Evolutionary conservation across 2,329 filamentous ascomycete species (phyloP), one percentile per base, ranked within the genome.

Genomic region (Samsoniella hepiali): DNA sequence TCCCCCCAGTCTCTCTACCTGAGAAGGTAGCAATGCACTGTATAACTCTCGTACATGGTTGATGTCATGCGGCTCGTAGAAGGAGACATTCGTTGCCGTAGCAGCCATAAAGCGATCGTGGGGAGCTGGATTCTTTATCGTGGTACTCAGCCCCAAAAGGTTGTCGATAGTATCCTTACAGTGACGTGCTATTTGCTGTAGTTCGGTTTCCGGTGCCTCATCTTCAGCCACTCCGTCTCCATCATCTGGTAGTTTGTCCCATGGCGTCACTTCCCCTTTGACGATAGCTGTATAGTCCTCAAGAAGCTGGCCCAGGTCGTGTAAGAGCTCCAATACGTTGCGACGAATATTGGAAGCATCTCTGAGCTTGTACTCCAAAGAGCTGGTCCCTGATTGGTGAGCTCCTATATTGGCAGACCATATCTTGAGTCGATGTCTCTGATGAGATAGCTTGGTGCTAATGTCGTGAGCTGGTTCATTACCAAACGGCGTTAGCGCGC

Each of bases 21-120:
- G 22, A 0, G 11, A 3, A 0, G 59, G 1, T 0, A 66, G 62
- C 1, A 70, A 64, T 0, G 63, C 63, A 0, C 70, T 70, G 44
- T 72, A 77, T 50, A 76, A 78, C 1, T 70, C 60, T 3, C 63
- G 63, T 0, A 77, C 75, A 54, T 76, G 68, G 2, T 66, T 62
- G 27, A 69, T 68, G 40, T 77, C 74, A 7, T 66, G 68, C 0
- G 58, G 34, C 17, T 75, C 70, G 32, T 69, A 74, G 3, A 60
- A 63, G 1, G 66, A 69, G 0, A 68, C 51, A 5, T 75, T 69
- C 6, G 67, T 66, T 3, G 62, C 27, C 1, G 58, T 55, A 0
- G 67, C 67, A 0, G 62, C 64, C 0, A 68, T 65, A 27, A 75
- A 69, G 1, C 69, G 69, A 47, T 79, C 76, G 31, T 77, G 73